These are phyloP conservation scores for Byssoonygena ceratinophila DNA, from an alignment of 2,329 filamentous ascomycete genomes.

Conservation along the genomic window DNA sequence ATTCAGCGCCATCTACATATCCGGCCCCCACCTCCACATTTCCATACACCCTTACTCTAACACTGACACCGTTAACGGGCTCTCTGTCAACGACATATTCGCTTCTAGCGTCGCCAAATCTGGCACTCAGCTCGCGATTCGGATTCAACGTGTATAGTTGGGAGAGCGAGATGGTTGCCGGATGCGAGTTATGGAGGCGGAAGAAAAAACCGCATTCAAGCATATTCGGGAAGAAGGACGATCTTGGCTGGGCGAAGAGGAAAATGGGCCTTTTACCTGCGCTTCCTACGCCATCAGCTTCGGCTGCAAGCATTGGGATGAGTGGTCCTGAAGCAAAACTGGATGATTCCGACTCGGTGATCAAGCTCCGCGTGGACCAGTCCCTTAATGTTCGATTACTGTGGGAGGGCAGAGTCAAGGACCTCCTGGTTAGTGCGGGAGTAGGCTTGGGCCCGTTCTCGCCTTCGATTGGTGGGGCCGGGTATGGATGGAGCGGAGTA, in stretches of 20 bases:
- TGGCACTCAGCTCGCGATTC: slow-evolving; percentile 80
- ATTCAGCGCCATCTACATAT: slow-evolving; percentile 10
- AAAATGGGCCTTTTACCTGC: slow-evolving; percentile 23
- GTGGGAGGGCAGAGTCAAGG: slow-evolving; percentile 90
- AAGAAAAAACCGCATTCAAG: slow-evolving; percentile 20
- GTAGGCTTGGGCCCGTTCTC: slow-evolving; percentile 59
- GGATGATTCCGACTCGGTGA: slow-evolving; percentile 60
- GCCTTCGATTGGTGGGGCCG: slow-evolving; percentile 21
- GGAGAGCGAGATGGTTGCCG: slow-evolving; percentile 85
- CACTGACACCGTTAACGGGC: slow-evolving; percentile 87
- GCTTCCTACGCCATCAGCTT: neutral
- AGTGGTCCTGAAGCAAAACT: slow-evolving; percentile 15
- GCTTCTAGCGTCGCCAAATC: slow-evolving; percentile 69
- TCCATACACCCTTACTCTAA: slow-evolving; percentile 85
- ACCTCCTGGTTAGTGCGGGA: slow-evolving; percentile 81
- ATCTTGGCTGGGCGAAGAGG: slow-evolving; percentile 37
- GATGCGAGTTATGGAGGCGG: slow-evolving; percentile 83
- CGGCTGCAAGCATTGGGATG: slow-evolving; percentile 21
- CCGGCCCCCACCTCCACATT: slow-evolving; percentile 53
- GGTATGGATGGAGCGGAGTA: slow-evolving; percentile 33
- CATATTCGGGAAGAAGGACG: slow-evolving; percentile 38
- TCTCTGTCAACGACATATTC: slow-evolving; percentile 86
- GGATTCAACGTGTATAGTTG: slow-evolving; percentile 98
- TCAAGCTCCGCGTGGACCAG: slow-evolving; percentile 85
- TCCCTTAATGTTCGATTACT: slow-evolving; percentile 73